Percentiles rank a stretch among this genome's conserved stretches.
Evolutionary conservation across 257 asterid species (phyloP).

Genomic region (Nicotiana benthamiana): DNA sequence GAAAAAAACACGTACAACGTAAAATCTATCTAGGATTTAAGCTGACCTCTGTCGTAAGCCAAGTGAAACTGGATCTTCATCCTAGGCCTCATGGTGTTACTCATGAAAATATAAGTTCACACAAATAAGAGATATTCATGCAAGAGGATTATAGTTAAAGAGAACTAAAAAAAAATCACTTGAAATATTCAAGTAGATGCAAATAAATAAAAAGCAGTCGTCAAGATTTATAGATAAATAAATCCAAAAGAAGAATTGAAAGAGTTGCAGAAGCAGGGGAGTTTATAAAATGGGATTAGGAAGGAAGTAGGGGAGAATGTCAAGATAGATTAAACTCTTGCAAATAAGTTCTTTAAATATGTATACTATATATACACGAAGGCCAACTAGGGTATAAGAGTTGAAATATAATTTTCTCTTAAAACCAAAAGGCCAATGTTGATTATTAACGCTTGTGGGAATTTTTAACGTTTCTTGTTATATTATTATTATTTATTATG

Average conservation of each 20-base stretch:
- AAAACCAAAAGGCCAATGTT: background rate
- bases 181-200: too few relatives aligned
- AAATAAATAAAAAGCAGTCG: too few relatives aligned
- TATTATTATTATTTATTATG: too few relatives aligned
- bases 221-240: too few relatives aligned
- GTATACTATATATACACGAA: background rate
- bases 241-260: too few relatives aligned
- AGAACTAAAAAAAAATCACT: too few relatives aligned
- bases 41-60: constrained; percentile 55
- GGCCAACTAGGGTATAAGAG: background rate
- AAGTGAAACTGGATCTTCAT: constrained; percentile 41
- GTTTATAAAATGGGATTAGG: background rate
- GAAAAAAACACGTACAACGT: background rate
- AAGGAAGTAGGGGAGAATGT: background rate
- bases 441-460: background rate
- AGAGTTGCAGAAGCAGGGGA: background rate
- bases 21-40: background rate
- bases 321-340: background rate
- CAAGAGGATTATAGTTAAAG: background rate
- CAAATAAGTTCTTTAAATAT: background rate
- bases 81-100: constrained; percentile 51
- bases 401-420: background rate
- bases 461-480: background rate
- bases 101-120: constrained; percentile 20
- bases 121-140: background rate